Conservation (phyloP, 2,329 filamentous ascomycete genomes). For the Gremmenia infestans region DNA sequence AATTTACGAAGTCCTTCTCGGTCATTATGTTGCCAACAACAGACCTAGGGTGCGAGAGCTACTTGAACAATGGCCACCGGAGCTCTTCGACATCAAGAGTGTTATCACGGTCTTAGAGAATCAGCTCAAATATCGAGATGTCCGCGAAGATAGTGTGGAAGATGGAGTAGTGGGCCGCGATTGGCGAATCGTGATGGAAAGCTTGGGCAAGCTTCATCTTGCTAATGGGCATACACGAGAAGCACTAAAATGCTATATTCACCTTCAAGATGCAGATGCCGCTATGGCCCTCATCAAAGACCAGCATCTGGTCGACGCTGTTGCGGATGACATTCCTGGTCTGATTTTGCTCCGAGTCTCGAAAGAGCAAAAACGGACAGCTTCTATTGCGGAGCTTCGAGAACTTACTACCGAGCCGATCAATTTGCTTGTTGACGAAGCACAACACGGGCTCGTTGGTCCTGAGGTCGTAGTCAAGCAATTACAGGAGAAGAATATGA, state of each 20-base stretch:
- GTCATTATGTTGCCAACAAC: conserved; percentile 80
- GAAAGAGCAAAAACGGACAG: conserved; percentile 59
- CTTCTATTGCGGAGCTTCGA: conserved; percentile 67
- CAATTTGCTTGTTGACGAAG: conserved; percentile 81
- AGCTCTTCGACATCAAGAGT: conserved; percentile 74
- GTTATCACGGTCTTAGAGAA: conserved; percentile 77
- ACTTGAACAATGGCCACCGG: conserved; percentile 76
- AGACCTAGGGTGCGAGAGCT: conserved; percentile 71
- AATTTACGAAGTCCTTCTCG: conserved; percentile 84
- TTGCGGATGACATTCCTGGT: conserved; percentile 83
- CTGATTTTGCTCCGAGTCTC: conserved; percentile 85
- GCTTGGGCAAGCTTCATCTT: conserved; percentile 78
- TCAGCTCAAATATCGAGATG: conserved; percentile 70
- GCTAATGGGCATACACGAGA: conserved; percentile 76
- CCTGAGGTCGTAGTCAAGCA: conserved; percentile 75
- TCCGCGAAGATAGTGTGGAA: conserved; percentile 71
- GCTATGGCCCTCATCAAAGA: conserved; percentile 83
- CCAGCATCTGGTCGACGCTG: conserved; percentile 82
- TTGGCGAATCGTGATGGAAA: conserved; percentile 85
- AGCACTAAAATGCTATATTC: conserved; percentile 83
- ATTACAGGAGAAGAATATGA: conserved; percentile 60
- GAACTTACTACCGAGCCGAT: conserved; percentile 79
- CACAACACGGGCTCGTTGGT: conserved; percentile 78
- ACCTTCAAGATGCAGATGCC: conserved; percentile 84
- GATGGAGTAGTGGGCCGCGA: conserved; percentile 69